Percentiles rank a stretch among this genome's conserved stretches.
phyloP scores from a whole-genome alignment of 495 filamentous ascomycete species.

The Penicillium antarcticum region DNA sequence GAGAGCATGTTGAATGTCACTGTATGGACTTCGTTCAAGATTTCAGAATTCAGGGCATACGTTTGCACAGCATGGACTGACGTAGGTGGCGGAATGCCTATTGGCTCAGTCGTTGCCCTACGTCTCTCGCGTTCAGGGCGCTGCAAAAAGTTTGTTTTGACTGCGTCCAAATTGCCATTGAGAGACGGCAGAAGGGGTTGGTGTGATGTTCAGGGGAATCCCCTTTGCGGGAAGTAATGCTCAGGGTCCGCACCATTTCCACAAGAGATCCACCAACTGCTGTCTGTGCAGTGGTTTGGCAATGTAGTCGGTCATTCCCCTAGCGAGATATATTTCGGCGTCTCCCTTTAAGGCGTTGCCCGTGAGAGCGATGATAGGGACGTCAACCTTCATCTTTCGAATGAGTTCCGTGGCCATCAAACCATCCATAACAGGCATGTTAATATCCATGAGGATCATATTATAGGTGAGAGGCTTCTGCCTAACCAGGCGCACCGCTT shows the following conservation, averaged over 20 bases:
- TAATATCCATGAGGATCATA: slow-evolving; percentile 60
- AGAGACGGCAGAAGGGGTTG: neutral
- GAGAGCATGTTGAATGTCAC: neutral
- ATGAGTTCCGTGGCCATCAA: slow-evolving; percentile 61
- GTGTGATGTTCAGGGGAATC: neutral
- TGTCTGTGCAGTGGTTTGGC: slow-evolving; percentile 56
- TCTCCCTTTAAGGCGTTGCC: slow-evolving; percentile 63
- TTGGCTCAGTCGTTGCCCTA: too few species aligned
- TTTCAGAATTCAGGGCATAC: too few species aligned
- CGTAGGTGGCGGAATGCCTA: too few species aligned
- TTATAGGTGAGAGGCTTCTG: slow-evolving; percentile 50
- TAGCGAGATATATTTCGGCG: slow-evolving; percentile 52
- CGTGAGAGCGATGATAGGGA: slow-evolving; percentile 63
- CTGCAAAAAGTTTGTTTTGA: neutral
- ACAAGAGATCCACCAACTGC: slow-evolving; percentile 31
- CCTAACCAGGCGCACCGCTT: slow-evolving; percentile 52
- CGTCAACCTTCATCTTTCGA: slow-evolving; percentile 45
- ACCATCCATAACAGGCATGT: slow-evolving; percentile 73
- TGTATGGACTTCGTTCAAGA: neutral
- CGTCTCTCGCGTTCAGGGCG: neutral
- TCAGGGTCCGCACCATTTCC: slow-evolving; percentile 37
- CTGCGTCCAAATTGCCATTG: neutral
- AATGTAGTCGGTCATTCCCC: slow-evolving; percentile 63
- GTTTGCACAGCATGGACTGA: too few species aligned
- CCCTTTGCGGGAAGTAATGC: neutral